phyloP scores from a whole-genome alignment of 23 red algal species.

The Gracilaria domingensis region DNA sequence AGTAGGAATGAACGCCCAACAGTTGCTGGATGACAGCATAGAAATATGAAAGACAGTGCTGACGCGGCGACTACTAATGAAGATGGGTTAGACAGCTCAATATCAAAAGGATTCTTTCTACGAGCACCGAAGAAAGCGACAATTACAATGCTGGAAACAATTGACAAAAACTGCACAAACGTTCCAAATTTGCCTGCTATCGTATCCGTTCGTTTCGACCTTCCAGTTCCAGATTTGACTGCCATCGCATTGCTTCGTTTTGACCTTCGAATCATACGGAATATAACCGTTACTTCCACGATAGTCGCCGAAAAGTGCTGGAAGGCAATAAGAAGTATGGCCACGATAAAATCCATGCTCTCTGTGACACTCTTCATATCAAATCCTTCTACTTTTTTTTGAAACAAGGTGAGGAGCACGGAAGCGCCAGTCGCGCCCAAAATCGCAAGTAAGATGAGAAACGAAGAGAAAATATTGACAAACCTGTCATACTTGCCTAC shows the following conservation, averaged over 20 bases:
- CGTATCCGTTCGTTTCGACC: background rate
- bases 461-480: background rate
- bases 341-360: background rate
- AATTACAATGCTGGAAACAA: background rate
- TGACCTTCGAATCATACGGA: background rate
- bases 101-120: background rate
- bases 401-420: background rate
- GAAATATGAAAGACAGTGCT: background rate
- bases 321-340: background rate
- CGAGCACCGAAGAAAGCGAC: background rate
- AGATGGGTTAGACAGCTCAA: background rate
- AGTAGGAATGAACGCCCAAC: background rate
- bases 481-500: background rate
- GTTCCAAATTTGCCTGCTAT: background rate
- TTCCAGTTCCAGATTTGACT: background rate
- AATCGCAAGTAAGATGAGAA: background rate
- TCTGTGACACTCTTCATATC: background rate
- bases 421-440: background rate
- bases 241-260: background rate
- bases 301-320: background rate
- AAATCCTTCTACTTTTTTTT: background rate
- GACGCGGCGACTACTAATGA: background rate
- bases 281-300: background rate
- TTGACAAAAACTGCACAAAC: background rate
- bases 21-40: background rate